A percentile compares a stretch with the other conserved stretches of the same genome.
phyloP scores from a whole-genome alignment of 75 land plant species.

The Pinus albicaulis region DNA sequence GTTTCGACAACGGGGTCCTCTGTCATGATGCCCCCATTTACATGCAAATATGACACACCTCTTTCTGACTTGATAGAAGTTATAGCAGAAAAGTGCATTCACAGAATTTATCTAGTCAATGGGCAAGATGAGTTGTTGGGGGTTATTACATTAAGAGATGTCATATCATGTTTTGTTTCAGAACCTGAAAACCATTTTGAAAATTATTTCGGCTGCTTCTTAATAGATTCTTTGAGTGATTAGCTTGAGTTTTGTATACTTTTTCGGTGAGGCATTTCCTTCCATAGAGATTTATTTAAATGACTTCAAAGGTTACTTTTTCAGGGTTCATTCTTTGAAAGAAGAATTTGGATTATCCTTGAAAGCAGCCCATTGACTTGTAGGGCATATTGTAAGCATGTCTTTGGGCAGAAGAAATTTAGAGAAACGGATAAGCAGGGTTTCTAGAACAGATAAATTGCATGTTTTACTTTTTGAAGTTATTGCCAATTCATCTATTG shows the following conservation, averaged over 20 bases:
- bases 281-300: no score
- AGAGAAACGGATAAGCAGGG: no score
- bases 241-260: neutral
- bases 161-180: slow-evolving; percentile 80
- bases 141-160: slow-evolving; percentile 85
- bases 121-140: slow-evolving; percentile 53
- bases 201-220: slow-evolving; percentile 50
- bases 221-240: slow-evolving; percentile 31
- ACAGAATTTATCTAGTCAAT: slow-evolving; percentile 73
- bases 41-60: slow-evolving; percentile 51
- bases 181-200: slow-evolving; percentile 75
- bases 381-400: no score
- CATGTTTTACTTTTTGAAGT: no score
- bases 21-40: slow-evolving; percentile 52
- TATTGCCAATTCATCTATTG: no score
- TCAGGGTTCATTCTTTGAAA: no score
- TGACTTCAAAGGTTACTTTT: no score
- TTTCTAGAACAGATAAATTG: no score
- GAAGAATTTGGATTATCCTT: no score
- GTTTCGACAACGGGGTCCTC: slow-evolving; percentile 18
- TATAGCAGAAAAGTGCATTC: slow-evolving; percentile 57
- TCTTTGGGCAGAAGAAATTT: no score
- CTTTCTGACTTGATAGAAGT: slow-evolving; percentile 70
- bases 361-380: no score
- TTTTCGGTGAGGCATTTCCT: no score